Base-by-base conservation (phyloP, 2,329 filamentous ascomycete genomes). In the Penicillium sp. region DNA sequence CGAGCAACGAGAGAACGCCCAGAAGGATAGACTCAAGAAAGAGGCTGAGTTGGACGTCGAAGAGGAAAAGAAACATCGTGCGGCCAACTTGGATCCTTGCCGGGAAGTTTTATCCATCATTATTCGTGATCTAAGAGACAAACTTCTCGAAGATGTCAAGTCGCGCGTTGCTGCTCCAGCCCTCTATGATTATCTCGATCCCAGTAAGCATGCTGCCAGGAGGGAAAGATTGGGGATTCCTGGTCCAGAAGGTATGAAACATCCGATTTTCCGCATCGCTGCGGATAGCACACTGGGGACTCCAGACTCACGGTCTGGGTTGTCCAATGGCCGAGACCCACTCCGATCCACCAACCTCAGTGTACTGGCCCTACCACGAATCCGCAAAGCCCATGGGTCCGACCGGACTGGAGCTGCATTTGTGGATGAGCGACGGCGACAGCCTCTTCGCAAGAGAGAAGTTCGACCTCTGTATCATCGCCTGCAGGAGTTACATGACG, bases 21-120 rank as follows among this genome's bases (percentile, higher is more conserved):
- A 93, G 59, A 81, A 82, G 55, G 86, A 88, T 55, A 84, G 87
- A 55, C 77, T 85, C 45, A 84, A 84, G 54, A 86, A 84, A 48
- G 90, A 96, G 68, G 88, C 91, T 44, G 90, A 91, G 61, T 84
- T 87, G 49, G 93, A 97, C 69, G 71, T 93, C 8, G 92, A 97
- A 69, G 90, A 95, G 64, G 93, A 98, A 73, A 97, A 95, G 78
- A 88, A 87, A 69, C 89, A 93, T 66, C 83, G 93, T 52, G 93
- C 93, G 19, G 88, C 89, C 68, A 89, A 96, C 71, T 85, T 97
- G 62, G 93, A 99, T 73, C 93, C 95, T n/a, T 90, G 93, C 4
- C 78, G 82, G 49, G 93, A 96, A 70, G 93, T 95, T 33, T 81
- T 92, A 39, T 87, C 93, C 59, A 84, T 90, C 45, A 84, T 97